A percentile compares a stretch with the other conserved stretches of the same genome.
phyloP scores from a whole-genome alignment of 345 rosid genomes.

The Acer negundo region DNA sequence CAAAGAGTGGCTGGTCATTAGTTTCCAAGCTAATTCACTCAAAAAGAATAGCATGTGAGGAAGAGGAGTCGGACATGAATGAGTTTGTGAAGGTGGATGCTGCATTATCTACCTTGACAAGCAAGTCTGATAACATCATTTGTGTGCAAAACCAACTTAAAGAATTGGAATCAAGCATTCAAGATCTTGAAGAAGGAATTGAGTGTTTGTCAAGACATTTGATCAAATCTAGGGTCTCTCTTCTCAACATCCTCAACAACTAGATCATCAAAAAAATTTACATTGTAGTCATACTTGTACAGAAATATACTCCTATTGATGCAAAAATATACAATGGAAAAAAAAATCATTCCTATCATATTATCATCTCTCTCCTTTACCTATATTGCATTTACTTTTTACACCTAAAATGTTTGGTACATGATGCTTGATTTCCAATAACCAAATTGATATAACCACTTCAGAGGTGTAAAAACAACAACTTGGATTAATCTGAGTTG shows the following conservation, averaged over 20 bases:
- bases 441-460: not conserved
- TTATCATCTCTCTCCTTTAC: not conserved
- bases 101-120: slow-evolving; percentile 11
- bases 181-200: slow-evolving; percentile 54
- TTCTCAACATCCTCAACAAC: slow-evolving; percentile 43
- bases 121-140: slow-evolving; percentile 22
- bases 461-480: not conserved
- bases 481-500: not conserved
- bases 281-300: not conserved
- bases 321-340: not conserved
- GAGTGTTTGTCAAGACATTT: slow-evolving; percentile 38
- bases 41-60: slow-evolving; percentile 25
- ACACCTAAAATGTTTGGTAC: not conserved
- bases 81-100: slow-evolving; percentile 39
- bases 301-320: too few relatives aligned
- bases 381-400: too few relatives aligned
- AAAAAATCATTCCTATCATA: not conserved
- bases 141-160: slow-evolving; percentile 7
- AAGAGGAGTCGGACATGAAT: slow-evolving; percentile 22
- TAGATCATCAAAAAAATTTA: slow-evolving; percentile 7
- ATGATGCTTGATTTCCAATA: not conserved
- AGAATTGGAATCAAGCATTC: slow-evolving; percentile 38
- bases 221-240: slow-evolving; percentile 46
- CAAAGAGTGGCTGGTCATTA: slow-evolving; percentile 35
- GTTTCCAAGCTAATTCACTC: slow-evolving; percentile 40